These are phyloP conservation scores for Melampsora abietis-canadensis DNA, from an alignment of 1,284 basidiomycete species.

Conservation along the genomic window DNA sequence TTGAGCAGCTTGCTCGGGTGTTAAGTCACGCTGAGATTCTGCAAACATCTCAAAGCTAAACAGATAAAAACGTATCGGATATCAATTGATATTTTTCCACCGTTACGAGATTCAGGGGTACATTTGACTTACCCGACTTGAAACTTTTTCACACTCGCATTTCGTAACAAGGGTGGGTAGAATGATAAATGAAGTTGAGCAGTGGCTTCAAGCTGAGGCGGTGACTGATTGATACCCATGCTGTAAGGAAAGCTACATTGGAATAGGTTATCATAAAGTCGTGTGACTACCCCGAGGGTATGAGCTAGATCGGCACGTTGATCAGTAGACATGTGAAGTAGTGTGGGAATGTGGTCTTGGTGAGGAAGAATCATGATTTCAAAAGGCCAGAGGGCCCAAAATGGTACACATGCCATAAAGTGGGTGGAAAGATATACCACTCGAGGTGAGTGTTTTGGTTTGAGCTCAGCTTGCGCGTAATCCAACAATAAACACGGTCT, in stretches of 20 bases:
- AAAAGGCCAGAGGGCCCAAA: constrained; percentile 96
- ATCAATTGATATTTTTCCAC: neutral
- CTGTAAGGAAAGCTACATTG: constrained; percentile 83
- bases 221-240: constrained; percentile 88
- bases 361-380: constrained; percentile 78
- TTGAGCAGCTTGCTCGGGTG: constrained; percentile 79
- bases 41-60: constrained; percentile 83
- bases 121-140: constrained; percentile 70
- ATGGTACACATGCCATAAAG: constrained; percentile 85
- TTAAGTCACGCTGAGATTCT: constrained; percentile 84
- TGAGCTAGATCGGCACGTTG: constrained; percentile 68
- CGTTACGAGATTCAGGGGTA: neutral
- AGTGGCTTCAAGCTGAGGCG: constrained; percentile 55
- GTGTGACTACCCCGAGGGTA: constrained; percentile 65
- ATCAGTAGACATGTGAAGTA: constrained; percentile 62
- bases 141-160: constrained; percentile 81
- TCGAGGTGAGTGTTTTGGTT: constrained; percentile 58
- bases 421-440: constrained; percentile 70
- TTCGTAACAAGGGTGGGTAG: constrained; percentile 78
- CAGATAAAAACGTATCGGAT: neutral
- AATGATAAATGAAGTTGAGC: constrained; percentile 88
- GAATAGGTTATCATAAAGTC: constrained; percentile 74
- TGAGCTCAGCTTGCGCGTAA: constrained; percentile 72
- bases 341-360: constrained; percentile 69
- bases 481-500: constrained; percentile 75